These are phyloP conservation scores for Calendula officinalis DNA, from an alignment of 129 eudicot species.

Conservation along the genomic window DNA sequence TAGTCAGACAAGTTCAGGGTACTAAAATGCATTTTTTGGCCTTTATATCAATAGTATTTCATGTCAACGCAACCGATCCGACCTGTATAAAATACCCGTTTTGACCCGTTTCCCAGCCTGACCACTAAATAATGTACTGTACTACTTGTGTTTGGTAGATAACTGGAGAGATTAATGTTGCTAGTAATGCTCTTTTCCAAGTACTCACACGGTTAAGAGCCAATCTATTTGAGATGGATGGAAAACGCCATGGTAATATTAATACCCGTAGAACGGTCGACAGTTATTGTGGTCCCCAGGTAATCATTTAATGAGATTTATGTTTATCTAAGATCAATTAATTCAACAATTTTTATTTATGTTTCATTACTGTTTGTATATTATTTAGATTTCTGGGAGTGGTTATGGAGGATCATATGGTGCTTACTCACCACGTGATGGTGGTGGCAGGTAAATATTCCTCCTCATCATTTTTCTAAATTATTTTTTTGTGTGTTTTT, in stretches of 20 bases:
- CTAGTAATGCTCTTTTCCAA: constrained; percentile 67
- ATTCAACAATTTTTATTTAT: neutral
- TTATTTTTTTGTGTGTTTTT: neutral
- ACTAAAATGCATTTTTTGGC: too few relatives aligned
- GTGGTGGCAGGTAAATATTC: constrained; percentile 46
- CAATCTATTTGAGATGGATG: constrained; percentile 72
- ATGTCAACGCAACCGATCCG: too few relatives aligned
- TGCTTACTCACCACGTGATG: constrained; percentile 47
- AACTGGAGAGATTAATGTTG: constrained; percentile 65
- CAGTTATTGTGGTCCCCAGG: constrained; percentile 26
- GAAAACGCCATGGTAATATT: constrained; percentile 56
- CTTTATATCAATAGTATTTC: too few relatives aligned
- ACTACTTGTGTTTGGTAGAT: constrained; percentile 44
- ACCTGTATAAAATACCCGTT: neutral
- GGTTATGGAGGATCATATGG: constrained; percentile 61
- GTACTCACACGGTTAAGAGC: constrained; percentile 67
- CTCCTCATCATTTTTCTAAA: neutral
- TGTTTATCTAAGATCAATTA: neutral
- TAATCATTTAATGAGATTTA: constrained; percentile 8
- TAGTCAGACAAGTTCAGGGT: too few relatives aligned
- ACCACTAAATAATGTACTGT: neutral
- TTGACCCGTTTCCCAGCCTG: neutral
- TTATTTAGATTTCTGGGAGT: constrained; percentile 44
- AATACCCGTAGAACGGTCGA: constrained; percentile 43
- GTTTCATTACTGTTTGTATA: neutral